Evolutionary conservation across 805 yeast genomes (phyloP).

Genomic region (Candida nanaspora): DNA sequence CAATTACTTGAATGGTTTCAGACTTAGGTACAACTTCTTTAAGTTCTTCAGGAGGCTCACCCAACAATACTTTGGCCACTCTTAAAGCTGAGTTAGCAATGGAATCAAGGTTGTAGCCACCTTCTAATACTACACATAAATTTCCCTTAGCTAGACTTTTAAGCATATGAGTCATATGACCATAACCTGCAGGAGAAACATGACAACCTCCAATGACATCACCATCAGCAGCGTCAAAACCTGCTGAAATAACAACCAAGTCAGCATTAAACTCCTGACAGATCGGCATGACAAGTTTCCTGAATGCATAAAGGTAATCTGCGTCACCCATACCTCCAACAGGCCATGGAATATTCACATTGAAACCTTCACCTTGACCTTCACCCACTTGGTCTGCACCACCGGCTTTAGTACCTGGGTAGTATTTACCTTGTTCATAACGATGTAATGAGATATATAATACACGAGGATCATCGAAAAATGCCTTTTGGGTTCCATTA

Average conservation of each 20-base stretch:
- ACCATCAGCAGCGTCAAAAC: constrained; percentile 98
- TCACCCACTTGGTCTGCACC: constrained; percentile 76
- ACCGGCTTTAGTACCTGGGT: constrained; percentile 91
- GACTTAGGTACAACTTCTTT: constrained; percentile 58
- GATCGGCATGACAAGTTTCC: constrained; percentile 79
- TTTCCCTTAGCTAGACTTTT: constrained; percentile 86
- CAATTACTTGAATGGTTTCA: constrained; percentile 73
- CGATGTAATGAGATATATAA: constrained; percentile 88
- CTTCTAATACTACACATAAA: constrained; percentile 85
- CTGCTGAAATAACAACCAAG: constrained; percentile 85
- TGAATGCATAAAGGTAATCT: constrained; percentile 89
- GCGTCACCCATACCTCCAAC: constrained; percentile 89
- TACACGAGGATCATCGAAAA: constrained; percentile 82
- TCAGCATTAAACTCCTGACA: constrained; percentile 89
- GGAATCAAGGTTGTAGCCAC: constrained; percentile 91
- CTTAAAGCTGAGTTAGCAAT: constrained; percentile 87
- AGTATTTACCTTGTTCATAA: constrained; percentile 84
- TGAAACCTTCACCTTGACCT: constrained; percentile 80
- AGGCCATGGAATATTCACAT: constrained; percentile 92
- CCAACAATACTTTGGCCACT: constrained; percentile 83
- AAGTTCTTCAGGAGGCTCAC: constrained; percentile 89
- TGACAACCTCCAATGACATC: constrained; percentile 96
- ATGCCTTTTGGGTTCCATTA: constrained; percentile 94
- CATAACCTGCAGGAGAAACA: constrained; percentile 92
- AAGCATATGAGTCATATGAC: constrained; percentile 89